A percentile compares a stretch with the other conserved stretches of the same genome.
These are phyloP conservation scores for Globisporangium alternatum DNA, from an alignment of 352 stramenopile genomes.

Conservation along the genomic window DNA sequence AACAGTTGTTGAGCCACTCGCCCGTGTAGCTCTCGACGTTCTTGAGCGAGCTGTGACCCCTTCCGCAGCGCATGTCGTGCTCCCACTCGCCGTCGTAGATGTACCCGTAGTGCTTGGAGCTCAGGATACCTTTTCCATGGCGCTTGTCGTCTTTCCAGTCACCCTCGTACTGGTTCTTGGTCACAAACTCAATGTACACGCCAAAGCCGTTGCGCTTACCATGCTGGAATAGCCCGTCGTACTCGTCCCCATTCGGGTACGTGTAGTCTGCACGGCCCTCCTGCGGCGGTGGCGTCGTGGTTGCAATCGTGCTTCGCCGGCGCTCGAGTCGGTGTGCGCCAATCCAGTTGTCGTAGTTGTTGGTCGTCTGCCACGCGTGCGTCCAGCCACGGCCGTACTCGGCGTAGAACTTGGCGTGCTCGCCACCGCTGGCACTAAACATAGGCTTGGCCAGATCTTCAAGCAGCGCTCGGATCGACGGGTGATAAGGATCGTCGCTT, in stretches of 20 bases:
- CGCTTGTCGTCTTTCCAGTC: slow-evolving; percentile 62
- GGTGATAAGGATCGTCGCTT: slow-evolving; percentile 31
- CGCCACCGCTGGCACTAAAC: slow-evolving; percentile 18
- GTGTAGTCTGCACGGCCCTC: slow-evolving; percentile 47
- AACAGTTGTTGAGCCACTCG: slow-evolving; percentile 61
- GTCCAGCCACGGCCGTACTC: slow-evolving; percentile 64
- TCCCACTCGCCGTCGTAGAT: slow-evolving; percentile 83
- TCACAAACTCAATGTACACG: slow-evolving; percentile 71
- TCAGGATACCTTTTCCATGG: slow-evolving; percentile 73
- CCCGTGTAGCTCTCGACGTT: slow-evolving; percentile 74
- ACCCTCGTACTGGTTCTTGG: slow-evolving; percentile 77
- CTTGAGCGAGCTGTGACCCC: slow-evolving; percentile 66
- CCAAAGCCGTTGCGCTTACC: slow-evolving; percentile 71
- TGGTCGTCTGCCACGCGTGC: slow-evolving; percentile 61
- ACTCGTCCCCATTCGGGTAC: slow-evolving; percentile 76
- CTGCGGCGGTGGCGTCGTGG: slow-evolving; percentile 26
- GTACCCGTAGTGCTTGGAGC: slow-evolving; percentile 47
- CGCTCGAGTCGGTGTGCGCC: slow-evolving; percentile 27
- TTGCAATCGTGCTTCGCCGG: slow-evolving; percentile 24
- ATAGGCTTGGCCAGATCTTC: slow-evolving; percentile 50
- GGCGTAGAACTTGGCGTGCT: slow-evolving; percentile 39
- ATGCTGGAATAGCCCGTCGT: slow-evolving; percentile 67
- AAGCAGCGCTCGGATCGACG: slow-evolving; percentile 48
- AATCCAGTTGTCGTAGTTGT: slow-evolving; percentile 58
- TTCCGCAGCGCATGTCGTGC: slow-evolving; percentile 62